Evolutionary conservation across 2,329 filamentous ascomycete species (phyloP).

Genomic region (Colletotrichum phormii): DNA sequence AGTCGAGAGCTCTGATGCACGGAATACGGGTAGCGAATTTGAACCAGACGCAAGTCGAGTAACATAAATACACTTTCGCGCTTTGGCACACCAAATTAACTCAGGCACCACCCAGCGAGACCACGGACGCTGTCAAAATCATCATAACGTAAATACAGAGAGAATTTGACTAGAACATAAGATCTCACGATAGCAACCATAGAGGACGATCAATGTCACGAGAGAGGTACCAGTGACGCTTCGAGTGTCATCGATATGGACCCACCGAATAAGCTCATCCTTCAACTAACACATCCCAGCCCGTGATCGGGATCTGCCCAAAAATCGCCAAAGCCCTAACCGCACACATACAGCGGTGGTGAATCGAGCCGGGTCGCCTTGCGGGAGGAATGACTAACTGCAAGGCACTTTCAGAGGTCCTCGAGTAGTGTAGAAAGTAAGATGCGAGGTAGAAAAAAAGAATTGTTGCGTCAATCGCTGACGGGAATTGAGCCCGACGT

Average conservation of each 20-base stretch:
- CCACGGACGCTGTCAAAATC: background rate
- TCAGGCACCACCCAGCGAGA: background rate
- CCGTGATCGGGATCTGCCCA: background rate
- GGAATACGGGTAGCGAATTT: background rate
- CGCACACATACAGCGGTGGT: background rate
- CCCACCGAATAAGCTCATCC: background rate
- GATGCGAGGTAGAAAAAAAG: background rate
- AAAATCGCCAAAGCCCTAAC: conserved; percentile 1
- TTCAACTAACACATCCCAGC: background rate
- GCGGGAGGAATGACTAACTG: background rate
- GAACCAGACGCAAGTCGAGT: background rate
- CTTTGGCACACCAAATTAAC: background rate
- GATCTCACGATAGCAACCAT: background rate
- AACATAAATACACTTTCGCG: background rate
- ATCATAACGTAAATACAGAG: too few species aligned
- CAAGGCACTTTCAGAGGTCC: too few species aligned
- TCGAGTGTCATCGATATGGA: background rate
- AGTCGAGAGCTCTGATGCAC: background rate
- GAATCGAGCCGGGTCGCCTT: background rate
- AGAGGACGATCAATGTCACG: background rate
- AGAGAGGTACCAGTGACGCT: background rate
- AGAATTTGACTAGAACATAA: too few species aligned
- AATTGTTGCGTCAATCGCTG: conserved; percentile 3
- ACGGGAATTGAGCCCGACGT: conserved; percentile 35
- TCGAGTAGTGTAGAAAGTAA: background rate